These are phyloP conservation scores for Ambrosiella cleistominuta DNA, from an alignment of 2,329 filamentous ascomycete genomes.

Conservation along the genomic window DNA sequence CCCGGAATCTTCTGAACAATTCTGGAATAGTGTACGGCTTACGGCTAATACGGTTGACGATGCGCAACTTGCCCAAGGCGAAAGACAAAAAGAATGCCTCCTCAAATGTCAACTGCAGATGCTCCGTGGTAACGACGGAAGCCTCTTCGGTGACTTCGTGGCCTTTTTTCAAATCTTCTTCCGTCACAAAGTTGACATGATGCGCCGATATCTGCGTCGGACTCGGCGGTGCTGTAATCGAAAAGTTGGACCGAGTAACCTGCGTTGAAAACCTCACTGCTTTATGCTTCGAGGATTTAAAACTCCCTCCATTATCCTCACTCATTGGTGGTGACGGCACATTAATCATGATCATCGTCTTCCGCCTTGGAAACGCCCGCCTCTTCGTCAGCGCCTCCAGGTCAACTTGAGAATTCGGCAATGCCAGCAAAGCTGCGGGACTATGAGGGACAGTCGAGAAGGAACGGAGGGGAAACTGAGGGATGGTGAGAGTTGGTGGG, in stretches of 20 bases:
- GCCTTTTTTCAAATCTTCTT: conserved; percentile 13
- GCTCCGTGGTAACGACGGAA: conserved; percentile 43
- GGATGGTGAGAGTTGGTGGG: not conserved
- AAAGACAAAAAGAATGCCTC: conserved; percentile 86
- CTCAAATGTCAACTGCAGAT: conserved; percentile 78
- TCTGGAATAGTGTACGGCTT: conserved; percentile 32
- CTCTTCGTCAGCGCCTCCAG: not conserved
- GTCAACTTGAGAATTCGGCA: conserved; percentile 8
- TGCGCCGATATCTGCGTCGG: conserved; percentile 20
- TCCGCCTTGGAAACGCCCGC: not conserved
- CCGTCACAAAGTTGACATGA: conserved; percentile 14
- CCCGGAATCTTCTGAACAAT: conserved; percentile 51
- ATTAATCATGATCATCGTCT: not conserved
- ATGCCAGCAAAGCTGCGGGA: conserved; percentile 1
- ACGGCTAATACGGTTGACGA: conserved; percentile 34
- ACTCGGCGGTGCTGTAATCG: conserved; percentile 33
- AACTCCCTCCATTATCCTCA: not conserved
- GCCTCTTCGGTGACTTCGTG: conserved; percentile 3
- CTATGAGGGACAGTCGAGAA: not conserved
- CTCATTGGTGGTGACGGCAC: conserved; percentile 8
- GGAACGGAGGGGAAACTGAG: not conserved
- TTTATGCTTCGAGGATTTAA: conserved; percentile 31
- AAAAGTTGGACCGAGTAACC: conserved; percentile 46
- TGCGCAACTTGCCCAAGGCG: conserved; percentile 53
- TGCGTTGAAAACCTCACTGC: conserved; percentile 53